Evolutionary conservation across 495 filamentous ascomycete species (phyloP).

Genomic region (Penicillium bovifimosum): DNA sequence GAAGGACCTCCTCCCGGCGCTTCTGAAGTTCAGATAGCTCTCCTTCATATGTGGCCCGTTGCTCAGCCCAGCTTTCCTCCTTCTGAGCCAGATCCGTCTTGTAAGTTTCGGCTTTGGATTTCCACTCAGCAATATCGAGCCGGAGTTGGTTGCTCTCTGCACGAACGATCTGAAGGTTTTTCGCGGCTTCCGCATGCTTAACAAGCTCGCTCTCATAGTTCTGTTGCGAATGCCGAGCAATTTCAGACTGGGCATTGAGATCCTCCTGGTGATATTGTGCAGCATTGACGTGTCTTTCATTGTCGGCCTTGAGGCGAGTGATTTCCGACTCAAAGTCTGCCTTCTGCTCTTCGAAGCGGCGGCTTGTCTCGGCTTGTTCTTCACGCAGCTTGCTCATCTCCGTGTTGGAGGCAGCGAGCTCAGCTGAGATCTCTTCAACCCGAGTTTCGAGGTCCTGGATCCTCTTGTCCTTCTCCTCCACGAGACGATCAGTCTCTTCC

Average conservation of each 20-base stretch:
- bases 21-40: constrained; percentile 74
- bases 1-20: constrained; percentile 70
- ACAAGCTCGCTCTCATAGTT: constrained; percentile 92
- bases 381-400: constrained; percentile 75
- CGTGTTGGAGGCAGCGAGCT: constrained; percentile 70
- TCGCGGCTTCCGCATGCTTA: constrained; percentile 90
- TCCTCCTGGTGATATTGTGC: constrained; percentile 84
- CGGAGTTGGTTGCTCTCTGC: constrained; percentile 75
- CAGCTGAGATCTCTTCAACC: constrained; percentile 71
- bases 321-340: constrained; percentile 67
- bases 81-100: constrained; percentile 70
- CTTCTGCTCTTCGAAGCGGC: constrained; percentile 75
- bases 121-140: constrained; percentile 63
- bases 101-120: constrained; percentile 74
- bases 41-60: constrained; percentile 70
- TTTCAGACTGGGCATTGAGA: constrained; percentile 85
- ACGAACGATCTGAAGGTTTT: constrained; percentile 70
- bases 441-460: constrained; percentile 76
- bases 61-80: constrained; percentile 82
- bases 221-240: constrained; percentile 85
- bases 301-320: constrained; percentile 76
- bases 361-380: constrained; percentile 66
- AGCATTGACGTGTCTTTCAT: constrained; percentile 68
- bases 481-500: constrained; percentile 69
- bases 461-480: constrained; percentile 67